Evolutionary conservation across 345 rosid genomes (phyloP).

Genomic region (Theobroma cacao): DNA sequence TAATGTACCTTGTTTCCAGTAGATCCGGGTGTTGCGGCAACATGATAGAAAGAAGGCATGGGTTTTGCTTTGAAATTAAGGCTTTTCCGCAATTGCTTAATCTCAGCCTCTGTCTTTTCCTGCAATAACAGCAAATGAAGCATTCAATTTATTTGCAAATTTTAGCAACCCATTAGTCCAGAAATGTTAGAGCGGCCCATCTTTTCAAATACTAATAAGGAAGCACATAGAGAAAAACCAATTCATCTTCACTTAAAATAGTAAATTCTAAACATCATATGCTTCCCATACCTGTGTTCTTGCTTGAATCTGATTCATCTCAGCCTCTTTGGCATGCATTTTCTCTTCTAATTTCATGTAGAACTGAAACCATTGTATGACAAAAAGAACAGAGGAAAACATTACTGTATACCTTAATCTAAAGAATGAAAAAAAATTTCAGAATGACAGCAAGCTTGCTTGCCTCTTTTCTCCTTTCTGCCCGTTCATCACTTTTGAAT

Average conservation of each 20-base stretch:
- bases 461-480: slow-evolving; percentile 85
- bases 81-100: slow-evolving; percentile 61
- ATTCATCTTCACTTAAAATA: not conserved
- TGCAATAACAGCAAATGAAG: slow-evolving; percentile 28
- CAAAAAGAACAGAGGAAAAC: not conserved
- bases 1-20: slow-evolving; percentile 52
- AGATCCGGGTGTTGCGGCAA: slow-evolving; percentile 21
- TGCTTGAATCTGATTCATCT: slow-evolving; percentile 61
- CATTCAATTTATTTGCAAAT: not conserved
- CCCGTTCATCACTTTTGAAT: slow-evolving; percentile 69
- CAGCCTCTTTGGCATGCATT: slow-evolving; percentile 66
- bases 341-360: slow-evolving; percentile 73
- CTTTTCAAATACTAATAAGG: not conserved
- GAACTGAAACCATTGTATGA: slow-evolving; percentile 38
- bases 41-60: slow-evolving; percentile 83
- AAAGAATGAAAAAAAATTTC: not conserved
- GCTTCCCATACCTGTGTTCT: slow-evolving; percentile 56
- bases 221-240: not conserved
- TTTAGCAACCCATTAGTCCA: not conserved
- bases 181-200: not conserved
- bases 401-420: not conserved
- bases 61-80: slow-evolving; percentile 87
- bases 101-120: slow-evolving; percentile 66
- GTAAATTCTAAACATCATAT: not conserved
- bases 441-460: slow-evolving; percentile 9